Evolutionary conservation across 225 moss, liverwort and hornwort species (phyloP).

Genomic region (Climacium dendroides): DNA sequence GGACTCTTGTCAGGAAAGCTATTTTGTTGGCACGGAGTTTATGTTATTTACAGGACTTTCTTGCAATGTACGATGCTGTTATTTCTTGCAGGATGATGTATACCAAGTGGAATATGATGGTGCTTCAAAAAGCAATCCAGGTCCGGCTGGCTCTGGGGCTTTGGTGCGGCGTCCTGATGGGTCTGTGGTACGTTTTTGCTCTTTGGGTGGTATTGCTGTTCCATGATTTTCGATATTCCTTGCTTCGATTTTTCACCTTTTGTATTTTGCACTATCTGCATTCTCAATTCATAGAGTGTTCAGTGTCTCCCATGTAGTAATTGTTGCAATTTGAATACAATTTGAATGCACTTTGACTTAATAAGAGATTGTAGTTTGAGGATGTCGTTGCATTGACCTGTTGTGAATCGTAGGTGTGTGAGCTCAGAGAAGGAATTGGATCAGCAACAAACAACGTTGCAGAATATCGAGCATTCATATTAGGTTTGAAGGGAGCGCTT

Average conservation of each 20-base stretch:
- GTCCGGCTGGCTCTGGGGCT: conserved; percentile 87
- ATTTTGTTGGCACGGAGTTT: neutral
- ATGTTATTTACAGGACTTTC: neutral
- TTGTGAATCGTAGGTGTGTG: conserved; percentile 44
- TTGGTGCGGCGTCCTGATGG: conserved; percentile 88
- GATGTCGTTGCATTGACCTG: neutral
- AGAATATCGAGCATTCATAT: conserved; percentile 84
- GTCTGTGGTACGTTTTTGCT: conserved; percentile 55
- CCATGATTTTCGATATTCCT: neutral
- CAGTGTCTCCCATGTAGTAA: neutral
- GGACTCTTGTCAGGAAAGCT: neutral
- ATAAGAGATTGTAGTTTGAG: neutral
- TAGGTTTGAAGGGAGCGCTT: conserved; percentile 66
- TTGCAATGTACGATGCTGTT: neutral
- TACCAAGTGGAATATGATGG: conserved; percentile 93
- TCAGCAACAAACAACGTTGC: conserved; percentile 92
- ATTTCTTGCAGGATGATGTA: conserved; percentile 28
- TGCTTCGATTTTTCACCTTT: neutral
- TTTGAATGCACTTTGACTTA: neutral
- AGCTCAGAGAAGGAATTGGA: conserved; percentile 78
- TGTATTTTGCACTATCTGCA: neutral
- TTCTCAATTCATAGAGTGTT: neutral
- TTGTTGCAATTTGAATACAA: neutral
- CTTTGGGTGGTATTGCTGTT: neutral
- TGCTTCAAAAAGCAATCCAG: conserved; percentile 91